phyloP scores from a whole-genome alignment of 140 eudicot genomes.

The Erigeron philadelphicus region DNA sequence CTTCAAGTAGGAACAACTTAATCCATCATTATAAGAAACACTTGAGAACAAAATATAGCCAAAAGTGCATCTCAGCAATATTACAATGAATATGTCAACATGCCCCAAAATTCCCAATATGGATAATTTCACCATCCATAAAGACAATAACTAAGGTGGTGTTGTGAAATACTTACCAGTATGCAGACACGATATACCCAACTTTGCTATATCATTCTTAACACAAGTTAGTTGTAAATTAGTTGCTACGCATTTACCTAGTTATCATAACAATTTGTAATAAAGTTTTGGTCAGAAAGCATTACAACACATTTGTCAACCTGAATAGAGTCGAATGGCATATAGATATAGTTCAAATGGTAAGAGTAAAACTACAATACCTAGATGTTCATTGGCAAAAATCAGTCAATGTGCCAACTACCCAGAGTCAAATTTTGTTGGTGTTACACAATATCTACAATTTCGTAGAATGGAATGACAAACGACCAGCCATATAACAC shows the following conservation, averaged over 20 bases:
- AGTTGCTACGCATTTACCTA: background rate
- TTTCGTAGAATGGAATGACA: background rate
- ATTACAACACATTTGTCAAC: slow-evolving; percentile 5
- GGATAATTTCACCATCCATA: no score
- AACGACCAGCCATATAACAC: background rate
- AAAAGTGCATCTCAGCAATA: no score
- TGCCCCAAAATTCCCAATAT: no score
- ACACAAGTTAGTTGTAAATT: background rate
- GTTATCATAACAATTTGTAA: background rate
- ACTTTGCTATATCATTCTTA: no score
- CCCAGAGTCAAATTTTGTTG: slow-evolving; percentile 3
- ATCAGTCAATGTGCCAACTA: background rate
- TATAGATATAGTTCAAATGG: background rate
- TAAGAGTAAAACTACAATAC: slow-evolving; percentile 14
- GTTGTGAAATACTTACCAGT: no score
- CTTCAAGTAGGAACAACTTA: no score
- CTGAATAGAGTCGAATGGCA: background rate
- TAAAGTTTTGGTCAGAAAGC: background rate
- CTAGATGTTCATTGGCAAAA: background rate
- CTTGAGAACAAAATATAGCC: no score
- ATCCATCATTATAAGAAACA: no score
- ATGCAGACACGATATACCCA: no score
- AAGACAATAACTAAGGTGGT: no score
- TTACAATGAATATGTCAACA: no score
- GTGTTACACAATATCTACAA: slow-evolving; percentile 25